Conservation (phyloP, 2,329 filamentous ascomycete genomes). For the Penicillium digitatum region DNA sequence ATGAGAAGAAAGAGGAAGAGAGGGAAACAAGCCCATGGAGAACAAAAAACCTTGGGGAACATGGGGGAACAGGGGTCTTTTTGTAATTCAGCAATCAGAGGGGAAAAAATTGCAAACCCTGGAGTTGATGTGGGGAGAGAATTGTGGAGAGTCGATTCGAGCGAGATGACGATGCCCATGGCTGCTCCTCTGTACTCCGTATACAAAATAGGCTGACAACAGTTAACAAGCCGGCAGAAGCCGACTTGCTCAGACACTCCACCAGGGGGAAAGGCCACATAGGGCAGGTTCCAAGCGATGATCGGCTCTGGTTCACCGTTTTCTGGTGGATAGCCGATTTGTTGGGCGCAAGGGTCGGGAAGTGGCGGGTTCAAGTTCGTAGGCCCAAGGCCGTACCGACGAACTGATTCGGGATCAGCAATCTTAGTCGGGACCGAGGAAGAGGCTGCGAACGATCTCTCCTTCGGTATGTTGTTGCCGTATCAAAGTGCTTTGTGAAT, state of each 20-base stretch:
- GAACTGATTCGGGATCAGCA: neutral
- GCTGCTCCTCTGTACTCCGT: too few species aligned
- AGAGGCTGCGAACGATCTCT: neutral
- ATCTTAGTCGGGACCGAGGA: neutral
- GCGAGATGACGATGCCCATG: conserved; percentile 16
- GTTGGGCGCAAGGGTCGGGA: conserved; percentile 5
- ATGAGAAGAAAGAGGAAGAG: conserved; percentile 1
- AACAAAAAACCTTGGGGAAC: conserved; percentile 9
- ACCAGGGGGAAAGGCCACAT: conserved; percentile 14
- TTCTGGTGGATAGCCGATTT: conserved; percentile 12
- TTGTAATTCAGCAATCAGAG: conserved; percentile 16
- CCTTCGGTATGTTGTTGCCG: neutral
- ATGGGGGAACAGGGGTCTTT: conserved; percentile 15
- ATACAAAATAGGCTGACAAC: neutral
- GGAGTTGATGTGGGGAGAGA: conserved; percentile 14
- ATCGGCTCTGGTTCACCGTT: conserved; percentile 20
- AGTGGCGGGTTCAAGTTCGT: conserved; percentile 8
- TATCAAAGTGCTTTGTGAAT: neutral
- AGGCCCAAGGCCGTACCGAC: conserved; percentile 6
- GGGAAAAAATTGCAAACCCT: conserved; percentile 4
- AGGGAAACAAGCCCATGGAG: conserved; percentile 15
- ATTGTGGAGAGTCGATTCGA: conserved; percentile 19
- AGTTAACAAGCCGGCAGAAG: conserved; percentile 21
- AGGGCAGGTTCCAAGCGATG: conserved; percentile 10
- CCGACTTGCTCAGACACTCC: conserved; percentile 19